Evolutionary conservation across 495 filamentous ascomycete genomes (phyloP), one percentile per base, ranked within the genome.

Genomic region (Schizothecium vesticola): DNA sequence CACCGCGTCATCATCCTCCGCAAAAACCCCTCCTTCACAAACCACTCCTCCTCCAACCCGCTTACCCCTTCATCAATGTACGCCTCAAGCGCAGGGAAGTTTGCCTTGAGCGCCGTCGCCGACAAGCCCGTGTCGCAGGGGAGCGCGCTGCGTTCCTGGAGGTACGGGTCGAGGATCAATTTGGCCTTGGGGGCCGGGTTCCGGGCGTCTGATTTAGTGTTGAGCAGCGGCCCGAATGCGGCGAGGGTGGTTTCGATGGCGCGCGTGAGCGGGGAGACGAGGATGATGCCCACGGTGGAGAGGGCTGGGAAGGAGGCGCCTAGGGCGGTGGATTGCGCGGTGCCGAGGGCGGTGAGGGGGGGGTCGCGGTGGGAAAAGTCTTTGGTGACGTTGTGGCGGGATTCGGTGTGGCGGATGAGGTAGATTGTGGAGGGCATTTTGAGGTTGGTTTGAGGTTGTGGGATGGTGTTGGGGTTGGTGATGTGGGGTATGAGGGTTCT

Each of bases 71-170:
- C 57, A 0, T 71, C 43, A 16, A 1, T 25, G 4, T 21, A 21
- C 24, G 62, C 51, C n/a, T 69, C 59, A 10, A 69, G 22, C 12
- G 7, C 33, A 1, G 69, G 69, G 24, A 72, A 73, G 26, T 21
- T 57, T 5, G 23, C 61, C 26, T 72, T 63, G 3, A 80, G 72
- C 16, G 36, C 67, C 3, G 65, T 66, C 12, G 70, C 55, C 16
- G 71, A 64, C 13, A 73, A 78, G 9, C 76, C 77, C 21, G 76
- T 78, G 71, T 81, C 79, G 72, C 78, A 80, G 13, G 78, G 77
- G 21, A 78, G 59, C 16, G 61, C 73, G 70, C 78, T 79, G 58
- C 77, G 73, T 59, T 81, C 79, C 64, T 81, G 79, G 36, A 77
- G 68, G 29, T 70, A 56, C 1, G 69, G 69, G 23, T 75, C 73